Base-by-base conservation (phyloP, 306 rosid species). In the Potentilla sterilis region DNA sequence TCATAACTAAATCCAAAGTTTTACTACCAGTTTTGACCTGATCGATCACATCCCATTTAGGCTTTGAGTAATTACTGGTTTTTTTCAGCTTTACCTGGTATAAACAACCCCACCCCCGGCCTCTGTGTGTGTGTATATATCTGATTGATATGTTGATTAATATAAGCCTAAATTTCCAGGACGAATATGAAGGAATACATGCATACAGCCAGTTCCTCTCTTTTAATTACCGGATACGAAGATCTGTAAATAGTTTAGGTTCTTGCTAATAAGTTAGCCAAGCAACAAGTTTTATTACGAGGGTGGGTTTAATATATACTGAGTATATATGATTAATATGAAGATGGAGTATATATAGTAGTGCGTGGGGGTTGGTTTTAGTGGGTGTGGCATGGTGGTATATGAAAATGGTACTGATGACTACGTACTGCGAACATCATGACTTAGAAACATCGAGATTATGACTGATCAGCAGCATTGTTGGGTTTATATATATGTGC, bases 381-480 rank as follows among this genome's bases (percentile, higher is more conserved):
- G n/a, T n/a, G n/a, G n/a, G n/a, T n/a, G n/a, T 37, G 38, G 54
- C n/a, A 15, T 24, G 37, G 37, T 24, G 38, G 37, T 55, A 21
- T 21, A 55, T 58, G 65, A 58, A 58, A 24, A 11, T 58, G 38
- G 8, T 4, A 37, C 38, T 37, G 2, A 4, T 2, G 2, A 37
- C 38, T 37, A 4, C 2, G 3, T 37, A 58, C 14, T 24, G 18
- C 6, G 65, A 2, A 58, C 38, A 35, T 42, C 34, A 51, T 49
- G 63, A 70, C 75, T 4, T 49, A 21, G 46, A 70, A 6, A 70
- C 44, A 70, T 70, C 63, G 63, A 51, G 47, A 70, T 35, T 22
- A 21, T 49, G 62, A 70, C 46, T 18, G 32, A 48, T 70, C 74
- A n/a, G n/a, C n/a, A n/a, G n/a, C n/a, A n/a, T n/a, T n/a, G n/a